A percentile compares a stretch with the other conserved stretches of the same genome.
Conservation (phyloP, 176 grass and related monocot species). For the Oryza brachyantha region DNA sequence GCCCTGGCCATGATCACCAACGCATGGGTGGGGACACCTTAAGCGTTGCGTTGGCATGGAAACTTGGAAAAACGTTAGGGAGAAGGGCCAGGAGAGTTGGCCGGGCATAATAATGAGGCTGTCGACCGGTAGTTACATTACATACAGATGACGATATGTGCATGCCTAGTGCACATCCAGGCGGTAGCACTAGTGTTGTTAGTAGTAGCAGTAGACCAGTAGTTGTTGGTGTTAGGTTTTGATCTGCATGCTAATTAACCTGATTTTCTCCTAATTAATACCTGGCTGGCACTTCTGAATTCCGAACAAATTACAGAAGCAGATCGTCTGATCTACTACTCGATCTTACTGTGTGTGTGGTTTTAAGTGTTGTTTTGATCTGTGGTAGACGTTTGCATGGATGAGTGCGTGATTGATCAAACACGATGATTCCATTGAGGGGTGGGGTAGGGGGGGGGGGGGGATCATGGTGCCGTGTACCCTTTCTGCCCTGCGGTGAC, state of each 20-base stretch:
- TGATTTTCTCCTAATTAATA: too few species aligned
- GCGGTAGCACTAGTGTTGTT: neutral
- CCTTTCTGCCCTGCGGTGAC: neutral
- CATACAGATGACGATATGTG: neutral
- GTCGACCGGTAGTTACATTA: slow-evolving; percentile 24
- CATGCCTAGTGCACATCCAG: neutral
- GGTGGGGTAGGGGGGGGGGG: too few species aligned
- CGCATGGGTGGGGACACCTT: neutral
- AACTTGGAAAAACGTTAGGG: slow-evolving; percentile 1
- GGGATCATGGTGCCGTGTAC: neutral
- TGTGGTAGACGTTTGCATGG: neutral
- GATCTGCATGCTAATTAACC: neutral
- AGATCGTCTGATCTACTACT: too few species aligned
- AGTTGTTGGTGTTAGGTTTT: neutral
- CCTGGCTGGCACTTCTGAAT: too few species aligned
- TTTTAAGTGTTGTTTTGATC: neutral
- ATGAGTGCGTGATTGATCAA: neutral
- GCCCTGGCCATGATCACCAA: neutral
- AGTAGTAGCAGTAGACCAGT: neutral
- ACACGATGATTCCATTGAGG: neutral
- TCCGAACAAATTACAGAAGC: too few species aligned
- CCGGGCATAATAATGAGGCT: slow-evolving; percentile 17
- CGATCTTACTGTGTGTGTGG: neutral
- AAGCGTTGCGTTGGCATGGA: neutral
- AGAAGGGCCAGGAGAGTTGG: neutral